phyloP scores from a whole-genome alignment of 495 filamentous ascomycete genomes.

The Xylaria palmicola region DNA sequence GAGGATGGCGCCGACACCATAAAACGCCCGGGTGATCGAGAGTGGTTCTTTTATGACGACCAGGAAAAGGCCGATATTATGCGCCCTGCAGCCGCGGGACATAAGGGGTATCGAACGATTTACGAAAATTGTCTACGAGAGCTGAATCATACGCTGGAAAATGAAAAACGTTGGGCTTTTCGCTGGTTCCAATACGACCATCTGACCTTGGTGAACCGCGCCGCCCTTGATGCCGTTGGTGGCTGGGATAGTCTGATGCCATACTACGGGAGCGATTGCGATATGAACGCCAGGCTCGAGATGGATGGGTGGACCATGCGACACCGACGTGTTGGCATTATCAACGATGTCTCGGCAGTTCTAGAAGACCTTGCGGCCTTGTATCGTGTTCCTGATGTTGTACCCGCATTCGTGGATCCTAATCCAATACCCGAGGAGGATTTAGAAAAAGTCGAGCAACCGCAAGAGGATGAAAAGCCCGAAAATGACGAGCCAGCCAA shows the following conservation, averaged over 20 bases:
- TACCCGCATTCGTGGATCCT: conserved; percentile 32
- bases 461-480: not conserved
- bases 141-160: conserved; percentile 29
- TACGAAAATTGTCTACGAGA: conserved; percentile 39
- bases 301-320: conserved; percentile 47
- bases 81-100: conserved; percentile 29
- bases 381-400: conserved; percentile 34
- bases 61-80: conserved; percentile 32
- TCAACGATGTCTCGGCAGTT: conserved; percentile 47
- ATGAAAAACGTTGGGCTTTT: conserved; percentile 29
- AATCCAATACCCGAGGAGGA: conserved; percentile 24
- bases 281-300: conserved; percentile 53
- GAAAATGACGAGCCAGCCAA: conserved; percentile 11
- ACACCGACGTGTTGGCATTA: conserved; percentile 38
- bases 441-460: conserved; percentile 5
- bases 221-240: conserved; percentile 51
- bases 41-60: conserved; percentile 36
- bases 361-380: conserved; percentile 41
- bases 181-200: conserved; percentile 41
- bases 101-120: conserved; percentile 42
- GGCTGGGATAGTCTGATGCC: conserved; percentile 62
- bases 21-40: conserved; percentile 27
- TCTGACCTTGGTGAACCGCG: conserved; percentile 49
- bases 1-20: conserved; percentile 43
- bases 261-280: conserved; percentile 61